These are phyloP conservation scores for Zangia roseola DNA, from an alignment of 768 basidiomycete genomes.

Conservation along the genomic window DNA sequence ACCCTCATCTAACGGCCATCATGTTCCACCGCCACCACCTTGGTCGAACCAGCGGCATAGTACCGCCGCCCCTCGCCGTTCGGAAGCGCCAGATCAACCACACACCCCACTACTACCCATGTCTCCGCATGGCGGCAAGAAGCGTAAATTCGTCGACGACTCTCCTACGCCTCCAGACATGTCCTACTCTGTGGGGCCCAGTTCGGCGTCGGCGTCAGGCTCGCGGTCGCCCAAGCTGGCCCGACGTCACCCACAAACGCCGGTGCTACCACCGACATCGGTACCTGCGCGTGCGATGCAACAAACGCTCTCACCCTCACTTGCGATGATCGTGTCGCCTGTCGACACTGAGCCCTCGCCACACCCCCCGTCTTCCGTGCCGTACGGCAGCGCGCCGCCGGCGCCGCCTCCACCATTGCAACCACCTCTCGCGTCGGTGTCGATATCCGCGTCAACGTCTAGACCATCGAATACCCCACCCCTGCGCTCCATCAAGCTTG, in stretches of 20 bases:
- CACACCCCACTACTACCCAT: conserved; percentile 12
- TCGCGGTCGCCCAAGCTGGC: conserved; percentile 35
- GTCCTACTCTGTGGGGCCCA: conserved; percentile 9
- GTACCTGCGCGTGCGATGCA: conserved; percentile 33
- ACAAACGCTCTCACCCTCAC: conserved; percentile 33
- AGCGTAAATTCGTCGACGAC: conserved; percentile 36
- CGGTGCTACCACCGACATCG: conserved; percentile 25
- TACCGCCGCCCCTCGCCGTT: conserved; percentile 16
- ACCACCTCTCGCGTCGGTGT: not conserved
- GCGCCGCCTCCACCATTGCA: conserved; percentile 15
- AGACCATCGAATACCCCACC: conserved; percentile 30
- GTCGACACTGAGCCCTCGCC: conserved; percentile 34
- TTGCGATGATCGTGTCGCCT: conserved; percentile 36
- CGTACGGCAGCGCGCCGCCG: conserved; percentile 15
- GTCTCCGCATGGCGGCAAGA: conserved; percentile 34
- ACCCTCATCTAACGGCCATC: conserved; percentile 33
- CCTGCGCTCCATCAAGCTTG: conserved; percentile 29
- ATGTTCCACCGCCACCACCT: conserved; percentile 34
- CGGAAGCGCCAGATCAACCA: conserved; percentile 26
- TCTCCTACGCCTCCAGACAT: conserved; percentile 27
- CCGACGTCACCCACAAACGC: conserved; percentile 34
- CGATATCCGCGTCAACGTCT: not conserved
- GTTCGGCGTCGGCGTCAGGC: conserved; percentile 16
- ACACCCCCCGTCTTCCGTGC: conserved; percentile 28
- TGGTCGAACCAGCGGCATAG: conserved; percentile 35